phyloP scores from a whole-genome alignment of 2,329 filamentous ascomycete species.

The Sporothrix mexicana region DNA sequence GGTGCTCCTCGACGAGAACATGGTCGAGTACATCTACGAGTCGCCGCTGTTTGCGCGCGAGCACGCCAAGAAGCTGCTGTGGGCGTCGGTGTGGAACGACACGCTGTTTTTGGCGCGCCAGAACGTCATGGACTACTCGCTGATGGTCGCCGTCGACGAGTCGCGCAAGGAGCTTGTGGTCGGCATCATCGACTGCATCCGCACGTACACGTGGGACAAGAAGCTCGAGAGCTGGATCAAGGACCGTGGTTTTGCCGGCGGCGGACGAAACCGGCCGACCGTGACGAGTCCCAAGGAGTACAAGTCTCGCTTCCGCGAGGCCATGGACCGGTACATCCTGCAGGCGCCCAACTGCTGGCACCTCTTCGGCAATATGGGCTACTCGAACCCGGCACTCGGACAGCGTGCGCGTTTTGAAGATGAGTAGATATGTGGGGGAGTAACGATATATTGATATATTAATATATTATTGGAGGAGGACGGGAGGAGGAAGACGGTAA shows the following conservation, averaged over 20 bases:
- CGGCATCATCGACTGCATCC: slow-evolving; percentile 97
- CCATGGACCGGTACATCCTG: slow-evolving; percentile 77
- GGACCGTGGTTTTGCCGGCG: slow-evolving; percentile 81
- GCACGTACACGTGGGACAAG: slow-evolving; percentile 99
- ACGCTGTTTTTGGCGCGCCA: slow-evolving; percentile 92
- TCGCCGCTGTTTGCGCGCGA: slow-evolving; percentile 93
- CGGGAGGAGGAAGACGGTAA: not conserved
- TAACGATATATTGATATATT: too few species aligned
- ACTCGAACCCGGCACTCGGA: slow-evolving; percentile 35
- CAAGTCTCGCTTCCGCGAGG: slow-evolving; percentile 91
- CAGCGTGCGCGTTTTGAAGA: slow-evolving; percentile 38
- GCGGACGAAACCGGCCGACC: slow-evolving; percentile 82
- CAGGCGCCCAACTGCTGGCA: slow-evolving; percentile 80
- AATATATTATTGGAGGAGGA: not conserved
- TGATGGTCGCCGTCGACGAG: slow-evolving; percentile 98
- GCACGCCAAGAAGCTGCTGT: slow-evolving; percentile 91
- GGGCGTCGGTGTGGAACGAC: slow-evolving; percentile 95
- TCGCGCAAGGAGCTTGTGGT: slow-evolving; percentile 88
- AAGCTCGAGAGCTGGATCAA: slow-evolving; percentile 99
- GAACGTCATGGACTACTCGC: slow-evolving; percentile 98
- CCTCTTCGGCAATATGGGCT: slow-evolving; percentile 57
- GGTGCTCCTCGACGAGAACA: slow-evolving; percentile 95
- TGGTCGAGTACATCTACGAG: slow-evolving; percentile 99
- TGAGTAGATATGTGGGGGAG: not conserved
- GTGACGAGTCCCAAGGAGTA: slow-evolving; percentile 98